phyloP scores from a whole-genome alignment of 2,329 filamentous ascomycete species.

The Fusarium transvaalense region DNA sequence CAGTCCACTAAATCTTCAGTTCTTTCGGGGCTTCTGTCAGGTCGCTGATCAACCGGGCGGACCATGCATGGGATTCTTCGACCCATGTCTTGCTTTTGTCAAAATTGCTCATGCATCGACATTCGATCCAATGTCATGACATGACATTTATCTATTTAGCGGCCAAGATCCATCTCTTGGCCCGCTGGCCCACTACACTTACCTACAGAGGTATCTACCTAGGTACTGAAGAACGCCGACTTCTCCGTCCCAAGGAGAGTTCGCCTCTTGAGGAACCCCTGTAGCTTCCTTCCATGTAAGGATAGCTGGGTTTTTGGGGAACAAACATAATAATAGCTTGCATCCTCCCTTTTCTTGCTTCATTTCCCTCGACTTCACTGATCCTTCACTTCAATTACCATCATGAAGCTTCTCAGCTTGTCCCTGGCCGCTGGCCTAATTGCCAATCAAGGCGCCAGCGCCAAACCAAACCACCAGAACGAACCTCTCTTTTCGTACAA shows the following conservation, averaged over 20 bases:
- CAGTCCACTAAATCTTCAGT: conserved; percentile 12
- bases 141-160: conserved; percentile 5
- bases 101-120: not conserved
- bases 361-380: conserved; percentile 3
- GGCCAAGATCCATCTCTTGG: conserved; percentile 1
- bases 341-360: conserved; percentile 3
- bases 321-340: conserved; percentile 26
- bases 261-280: not conserved
- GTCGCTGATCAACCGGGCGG: not conserved
- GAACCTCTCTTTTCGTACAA: conserved; percentile 42
- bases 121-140: conserved; percentile 1
- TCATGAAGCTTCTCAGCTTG: conserved; percentile 43
- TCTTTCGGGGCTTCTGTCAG: not conserved
- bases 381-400: not conserved
- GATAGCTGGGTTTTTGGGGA: conserved; percentile 1
- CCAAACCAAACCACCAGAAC: conserved; percentile 18
- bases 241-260: not conserved
- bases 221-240: conserved; percentile 8
- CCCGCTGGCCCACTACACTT: not conserved
- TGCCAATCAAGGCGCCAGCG: conserved; percentile 26
- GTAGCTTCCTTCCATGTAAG: not conserved
- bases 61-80: not conserved
- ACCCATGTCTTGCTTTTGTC: not conserved
- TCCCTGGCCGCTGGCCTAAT: conserved; percentile 44
- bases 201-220: no score